Percentiles rank a stretch among this genome's conserved stretches.
Evolutionary conservation across 768 basidiomycete species (phyloP).

Genomic region (Macrolepiota fuliginosa): DNA sequence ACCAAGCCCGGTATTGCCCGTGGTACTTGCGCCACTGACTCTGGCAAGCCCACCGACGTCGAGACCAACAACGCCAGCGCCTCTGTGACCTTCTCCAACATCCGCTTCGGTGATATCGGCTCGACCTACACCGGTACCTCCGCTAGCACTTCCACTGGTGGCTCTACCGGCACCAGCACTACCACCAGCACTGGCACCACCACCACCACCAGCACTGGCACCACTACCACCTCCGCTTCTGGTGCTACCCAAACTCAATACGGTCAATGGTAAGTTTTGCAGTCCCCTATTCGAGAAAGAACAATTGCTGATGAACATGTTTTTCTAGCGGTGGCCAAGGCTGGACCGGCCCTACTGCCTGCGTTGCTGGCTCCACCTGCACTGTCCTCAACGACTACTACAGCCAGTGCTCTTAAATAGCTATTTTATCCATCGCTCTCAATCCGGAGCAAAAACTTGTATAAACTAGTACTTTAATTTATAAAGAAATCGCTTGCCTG

Average conservation of each 20-base stretch:
- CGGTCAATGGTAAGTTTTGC: not conserved
- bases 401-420: slow-evolving; percentile 9
- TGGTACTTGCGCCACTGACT: slow-evolving; percentile 37
- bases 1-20: slow-evolving; percentile 28
- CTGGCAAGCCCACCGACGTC: slow-evolving; percentile 35
- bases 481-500: too few relatives aligned
- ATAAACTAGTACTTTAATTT: not conserved
- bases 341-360: slow-evolving; percentile 14
- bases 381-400: slow-evolving; percentile 10
- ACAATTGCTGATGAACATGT: not conserved
- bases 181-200: not conserved
- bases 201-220: not conserved
- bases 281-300: not conserved
- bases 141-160: too few relatives aligned
- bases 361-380: slow-evolving; percentile 10
- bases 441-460: not conserved
- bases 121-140: slow-evolving; percentile 11
- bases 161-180: not conserved
- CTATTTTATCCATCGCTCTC: not conserved
- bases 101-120: slow-evolving; percentile 32
- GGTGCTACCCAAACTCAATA: not conserved
- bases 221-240: not conserved
- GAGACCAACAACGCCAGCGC: slow-evolving; percentile 25
- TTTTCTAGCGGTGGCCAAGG: slow-evolving; percentile 15
- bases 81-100: slow-evolving; percentile 33